These are phyloP conservation scores for Populus deltoides DNA, from an alignment of 345 rosid species.

Conservation along the genomic window DNA sequence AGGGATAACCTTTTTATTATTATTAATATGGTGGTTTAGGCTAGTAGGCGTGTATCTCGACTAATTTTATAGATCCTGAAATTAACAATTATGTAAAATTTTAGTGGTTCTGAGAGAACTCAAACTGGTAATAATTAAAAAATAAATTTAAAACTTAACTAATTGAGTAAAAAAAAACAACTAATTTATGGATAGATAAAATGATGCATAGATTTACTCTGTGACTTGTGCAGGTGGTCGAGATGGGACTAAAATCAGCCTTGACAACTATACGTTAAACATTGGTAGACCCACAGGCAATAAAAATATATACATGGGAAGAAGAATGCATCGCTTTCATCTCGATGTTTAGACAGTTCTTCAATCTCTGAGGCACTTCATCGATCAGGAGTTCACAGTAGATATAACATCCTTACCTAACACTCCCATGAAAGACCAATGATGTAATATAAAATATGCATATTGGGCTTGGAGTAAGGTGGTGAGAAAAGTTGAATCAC, in stretches of 20 bases:
- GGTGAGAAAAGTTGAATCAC: not conserved
- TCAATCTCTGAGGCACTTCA: not conserved
- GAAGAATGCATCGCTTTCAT: not conserved
- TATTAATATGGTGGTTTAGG: too few species aligned
- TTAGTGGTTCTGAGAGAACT: accelerated
- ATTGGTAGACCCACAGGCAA: not conserved
- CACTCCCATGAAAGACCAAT: not conserved
- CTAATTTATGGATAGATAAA: not conserved
- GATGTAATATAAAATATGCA: not conserved
- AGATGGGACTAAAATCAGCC: too few species aligned
- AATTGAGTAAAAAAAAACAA: too few species aligned
- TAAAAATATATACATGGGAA: not conserved
- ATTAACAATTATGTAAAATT: too few species aligned
- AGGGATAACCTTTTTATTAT: too few species aligned
- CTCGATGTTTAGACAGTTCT: not conserved
- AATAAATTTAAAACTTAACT: too few species aligned
- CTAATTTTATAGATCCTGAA: accelerated
- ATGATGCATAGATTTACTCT: not conserved
- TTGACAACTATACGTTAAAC: not conserved
- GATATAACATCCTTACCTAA: conserved; percentile 37
- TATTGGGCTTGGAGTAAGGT: not conserved
- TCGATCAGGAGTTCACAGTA: conserved; percentile 17
- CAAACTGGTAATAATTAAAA: too few species aligned
- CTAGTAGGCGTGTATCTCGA: too few species aligned
- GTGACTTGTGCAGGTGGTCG: too few species aligned